Base-by-base conservation (phyloP, 805 yeast species). In the Naumovozyma castellii region DNA sequence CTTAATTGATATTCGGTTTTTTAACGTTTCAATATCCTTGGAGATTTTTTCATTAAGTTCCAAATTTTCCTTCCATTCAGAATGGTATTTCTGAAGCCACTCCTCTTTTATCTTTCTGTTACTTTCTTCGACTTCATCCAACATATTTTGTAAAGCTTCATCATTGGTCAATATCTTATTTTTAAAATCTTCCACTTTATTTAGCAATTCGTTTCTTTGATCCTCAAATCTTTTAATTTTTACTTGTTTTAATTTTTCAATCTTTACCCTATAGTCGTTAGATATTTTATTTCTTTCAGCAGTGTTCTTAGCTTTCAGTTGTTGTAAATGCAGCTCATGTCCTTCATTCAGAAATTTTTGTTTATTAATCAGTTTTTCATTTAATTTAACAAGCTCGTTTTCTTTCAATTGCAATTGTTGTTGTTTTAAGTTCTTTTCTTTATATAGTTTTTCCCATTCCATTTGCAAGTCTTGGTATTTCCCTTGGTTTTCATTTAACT, bases 181-280 rank as follows among this genome's bases (percentile, higher is more conserved):
- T 39, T 55, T 51, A 13, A 63, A 49, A 14, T 57, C 60, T 12
- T 57, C 60, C 1, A 67, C 56, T 40, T 67, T 45, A 25, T 49
- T 36, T 32, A 45, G 20, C 28, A 64, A 35, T 18, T 43, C 37
- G 4, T 46, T 50, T 40, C 65, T 66, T 34, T 59, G 51, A 6
- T 47, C 41, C 33, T 66, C 59, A 20, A 57, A 53, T 31, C 58
- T 50, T 15, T 49, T 49, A 4, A 62, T 61, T 38, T 66, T 68
- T 13, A 52, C 51, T 5, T 59, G 49, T 27, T 70, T 61, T 4
- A 69, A 43, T 1, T 49, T 40, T 32, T 72, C 73, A 1, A 75
- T 62, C 48, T 69, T 59, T 0, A 43, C 28, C 15, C 54, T 48
- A 41, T 63, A 67, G 3, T 50, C 62, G 32, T 62, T 59, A 17